These are phyloP conservation scores for Blastocystis sp. DNA, from an alignment of 352 stramenopile species.

Conservation along the genomic window DNA sequence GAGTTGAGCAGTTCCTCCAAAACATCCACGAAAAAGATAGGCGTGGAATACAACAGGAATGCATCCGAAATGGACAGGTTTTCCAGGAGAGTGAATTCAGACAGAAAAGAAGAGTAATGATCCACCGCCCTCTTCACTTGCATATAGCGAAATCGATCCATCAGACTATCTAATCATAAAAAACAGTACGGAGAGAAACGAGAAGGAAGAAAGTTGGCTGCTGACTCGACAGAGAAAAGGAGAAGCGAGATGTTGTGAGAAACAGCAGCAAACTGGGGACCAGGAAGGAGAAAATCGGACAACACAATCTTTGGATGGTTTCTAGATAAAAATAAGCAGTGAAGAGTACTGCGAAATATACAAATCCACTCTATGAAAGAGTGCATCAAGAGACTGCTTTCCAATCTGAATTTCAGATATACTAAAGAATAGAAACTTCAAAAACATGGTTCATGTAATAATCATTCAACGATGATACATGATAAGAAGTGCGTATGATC, in stretches of 20 bases:
- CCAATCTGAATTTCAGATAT: not conserved
- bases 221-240: not conserved
- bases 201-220: not conserved
- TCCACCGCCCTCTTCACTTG: not conserved
- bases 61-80: not conserved
- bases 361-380: not conserved
- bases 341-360: not conserved
- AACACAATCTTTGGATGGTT: not conserved
- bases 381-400: not conserved
- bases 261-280: not conserved
- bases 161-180: not conserved
- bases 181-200: not conserved
- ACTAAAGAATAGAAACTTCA: not conserved
- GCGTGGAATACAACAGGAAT: slow-evolving; percentile 9
- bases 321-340: not conserved
- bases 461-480: not conserved
- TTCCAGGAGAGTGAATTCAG: not conserved
- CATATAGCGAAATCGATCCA: not conserved
- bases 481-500: slow-evolving; percentile 10
- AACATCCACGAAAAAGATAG: slow-evolving; percentile 7
- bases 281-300: slow-evolving; percentile 1
- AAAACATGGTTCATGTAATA: slow-evolving; percentile 25
- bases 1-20: not conserved
- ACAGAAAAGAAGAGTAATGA: not conserved
- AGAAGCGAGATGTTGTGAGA: not conserved